These are phyloP conservation scores for Phialocephala sp. DNA, from an alignment of 2,329 filamentous ascomycete species.

Conservation along the genomic window DNA sequence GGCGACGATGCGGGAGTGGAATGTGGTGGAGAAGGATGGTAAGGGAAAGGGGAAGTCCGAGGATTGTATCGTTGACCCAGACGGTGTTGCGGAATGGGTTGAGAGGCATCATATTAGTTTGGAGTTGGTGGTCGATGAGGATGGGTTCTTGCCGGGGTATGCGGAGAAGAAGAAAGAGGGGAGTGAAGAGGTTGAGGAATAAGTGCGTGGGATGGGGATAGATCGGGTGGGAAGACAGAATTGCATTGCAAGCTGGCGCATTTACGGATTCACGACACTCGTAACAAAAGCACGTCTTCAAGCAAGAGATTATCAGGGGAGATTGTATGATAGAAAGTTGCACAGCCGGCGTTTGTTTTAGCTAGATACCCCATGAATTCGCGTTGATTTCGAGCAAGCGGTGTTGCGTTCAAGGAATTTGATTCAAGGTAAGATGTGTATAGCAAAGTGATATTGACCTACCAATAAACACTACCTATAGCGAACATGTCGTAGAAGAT, in stretches of 20 bases:
- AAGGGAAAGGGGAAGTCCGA: slow-evolving; percentile 48
- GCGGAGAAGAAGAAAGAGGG: slow-evolving; percentile 51
- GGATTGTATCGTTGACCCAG: slow-evolving; percentile 57
- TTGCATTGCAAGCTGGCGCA: neutral
- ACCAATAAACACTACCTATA: no score
- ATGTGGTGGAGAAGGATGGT: slow-evolving; percentile 55
- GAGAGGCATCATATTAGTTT: slow-evolving; percentile 75
- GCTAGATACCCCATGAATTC: slow-evolving; percentile 2
- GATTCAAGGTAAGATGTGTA: no score
- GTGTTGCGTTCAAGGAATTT: neutral
- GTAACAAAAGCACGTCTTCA: neutral
- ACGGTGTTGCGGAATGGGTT: slow-evolving; percentile 65
- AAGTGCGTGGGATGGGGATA: neutral
- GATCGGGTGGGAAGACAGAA: no score
- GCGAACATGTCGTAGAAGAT: no score
- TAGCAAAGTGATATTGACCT: no score
- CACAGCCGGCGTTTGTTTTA: neutral
- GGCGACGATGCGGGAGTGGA: slow-evolving; percentile 81
- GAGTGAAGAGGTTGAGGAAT: slow-evolving; percentile 44
- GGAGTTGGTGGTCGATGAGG: slow-evolving; percentile 70
- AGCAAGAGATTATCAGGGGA: neutral
- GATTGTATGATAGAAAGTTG: neutral
- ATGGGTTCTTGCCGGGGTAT: slow-evolving; percentile 76
- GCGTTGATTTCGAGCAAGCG: neutral
- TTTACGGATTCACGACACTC: no score